A percentile compares a stretch with the other conserved stretches of the same genome.
Conservation (phyloP, 768 basidiomycete genomes). For the Boletus vinaceobasis region DNA sequence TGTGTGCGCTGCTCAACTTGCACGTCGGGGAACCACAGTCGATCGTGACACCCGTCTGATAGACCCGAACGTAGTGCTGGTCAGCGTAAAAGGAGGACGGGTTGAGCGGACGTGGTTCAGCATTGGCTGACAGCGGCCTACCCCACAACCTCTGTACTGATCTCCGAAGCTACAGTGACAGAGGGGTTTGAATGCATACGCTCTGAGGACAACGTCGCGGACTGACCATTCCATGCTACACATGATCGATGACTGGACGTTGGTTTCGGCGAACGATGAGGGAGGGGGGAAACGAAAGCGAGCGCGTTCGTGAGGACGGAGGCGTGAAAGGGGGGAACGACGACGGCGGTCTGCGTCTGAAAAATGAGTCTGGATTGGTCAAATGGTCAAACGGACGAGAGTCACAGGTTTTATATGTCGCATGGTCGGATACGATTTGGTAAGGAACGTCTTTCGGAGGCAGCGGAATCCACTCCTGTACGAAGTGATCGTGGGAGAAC, state of each 20-base stretch:
- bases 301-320: neutral
- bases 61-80: slow-evolving; percentile 62
- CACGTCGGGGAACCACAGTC: slow-evolving; percentile 56
- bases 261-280: slow-evolving; percentile 1
- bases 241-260: slow-evolving; percentile 34
- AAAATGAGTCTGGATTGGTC: neutral
- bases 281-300: neutral
- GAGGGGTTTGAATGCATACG: slow-evolving; percentile 7
- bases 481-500: slow-evolving; percentile 36
- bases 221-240: slow-evolving; percentile 57
- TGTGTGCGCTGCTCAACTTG: slow-evolving; percentile 53
- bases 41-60: slow-evolving; percentile 55
- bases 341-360: neutral
- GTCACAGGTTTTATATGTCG: slow-evolving; percentile 28
- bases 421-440: slow-evolving; percentile 25
- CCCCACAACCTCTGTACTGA: slow-evolving; percentile 43
- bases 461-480: slow-evolving; percentile 26
- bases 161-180: slow-evolving; percentile 35
- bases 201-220: neutral
- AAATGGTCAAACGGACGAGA: neutral
- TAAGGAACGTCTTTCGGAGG: slow-evolving; percentile 29
- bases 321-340: neutral
- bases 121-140: slow-evolving; percentile 15
- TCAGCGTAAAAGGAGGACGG: neutral
- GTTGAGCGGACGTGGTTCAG: slow-evolving; percentile 3